These are phyloP conservation scores for Fagopyrum tataricum DNA, from an alignment of 148 eudicot genomes.

Conservation along the genomic window DNA sequence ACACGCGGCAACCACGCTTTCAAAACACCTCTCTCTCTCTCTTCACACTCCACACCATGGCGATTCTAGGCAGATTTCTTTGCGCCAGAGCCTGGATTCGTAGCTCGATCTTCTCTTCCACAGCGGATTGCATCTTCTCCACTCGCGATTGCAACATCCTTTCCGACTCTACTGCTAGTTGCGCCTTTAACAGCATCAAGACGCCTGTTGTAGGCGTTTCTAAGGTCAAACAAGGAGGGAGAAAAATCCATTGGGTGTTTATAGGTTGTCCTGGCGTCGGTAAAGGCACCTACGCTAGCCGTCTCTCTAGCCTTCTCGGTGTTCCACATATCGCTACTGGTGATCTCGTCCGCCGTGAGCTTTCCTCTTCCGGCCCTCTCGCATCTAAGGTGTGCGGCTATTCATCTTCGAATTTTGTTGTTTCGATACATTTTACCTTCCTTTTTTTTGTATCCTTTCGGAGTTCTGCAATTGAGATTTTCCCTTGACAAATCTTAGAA, in stretches of 20 bases:
- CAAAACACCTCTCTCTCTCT: background rate
- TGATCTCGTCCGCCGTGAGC: slow-evolving; percentile 79
- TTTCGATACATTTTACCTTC: background rate
- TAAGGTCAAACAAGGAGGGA: background rate
- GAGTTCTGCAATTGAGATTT: background rate
- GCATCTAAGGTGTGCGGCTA: slow-evolving; percentile 40
- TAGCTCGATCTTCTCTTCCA: slow-evolving; percentile 5
- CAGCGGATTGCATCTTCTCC: background rate
- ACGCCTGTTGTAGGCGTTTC: background rate
- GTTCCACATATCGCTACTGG: slow-evolving; percentile 94
- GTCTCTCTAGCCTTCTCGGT: slow-evolving; percentile 60
- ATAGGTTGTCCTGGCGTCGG: slow-evolving; percentile 97
- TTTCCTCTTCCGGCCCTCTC: slow-evolving; percentile 55
- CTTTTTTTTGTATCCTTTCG: too few species aligned
- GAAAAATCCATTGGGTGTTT: slow-evolving; percentile 80
- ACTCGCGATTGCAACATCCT: background rate
- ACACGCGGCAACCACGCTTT: too few species aligned
- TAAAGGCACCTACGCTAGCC: slow-evolving; percentile 83
- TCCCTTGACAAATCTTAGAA: background rate
- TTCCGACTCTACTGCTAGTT: background rate
- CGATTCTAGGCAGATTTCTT: slow-evolving; percentile 6
- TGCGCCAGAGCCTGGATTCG: slow-evolving; percentile 5
- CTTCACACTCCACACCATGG: slow-evolving; percentile 7
- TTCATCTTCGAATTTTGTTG: background rate
- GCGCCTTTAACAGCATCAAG: background rate